These are phyloP conservation scores for Verticillium longisporum DNA, from an alignment of 2,329 filamentous ascomycete genomes.

Conservation along the genomic window DNA sequence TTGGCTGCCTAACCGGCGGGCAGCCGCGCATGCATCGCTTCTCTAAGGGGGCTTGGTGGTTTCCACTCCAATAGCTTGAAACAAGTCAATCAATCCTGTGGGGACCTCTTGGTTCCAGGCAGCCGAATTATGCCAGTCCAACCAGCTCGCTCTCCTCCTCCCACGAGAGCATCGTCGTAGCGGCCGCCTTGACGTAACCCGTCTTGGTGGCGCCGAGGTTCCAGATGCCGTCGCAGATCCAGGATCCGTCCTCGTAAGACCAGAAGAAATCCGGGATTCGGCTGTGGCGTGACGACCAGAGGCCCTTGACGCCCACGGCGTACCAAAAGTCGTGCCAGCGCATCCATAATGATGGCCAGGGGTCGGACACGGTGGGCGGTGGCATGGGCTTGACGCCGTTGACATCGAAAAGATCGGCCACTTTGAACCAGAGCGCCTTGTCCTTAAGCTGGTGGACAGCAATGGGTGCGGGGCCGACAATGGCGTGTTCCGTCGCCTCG, in stretches of 20 bases:
- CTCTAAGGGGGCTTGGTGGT: too few species aligned
- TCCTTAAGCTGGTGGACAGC: conserved; percentile 21
- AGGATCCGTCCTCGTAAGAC: conserved; percentile 10
- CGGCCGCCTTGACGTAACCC: conserved; percentile 9
- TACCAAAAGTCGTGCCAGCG: conserved; percentile 18
- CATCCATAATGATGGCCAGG: background rate
- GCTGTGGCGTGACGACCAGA: conserved; percentile 14
- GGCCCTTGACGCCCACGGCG: conserved; percentile 10
- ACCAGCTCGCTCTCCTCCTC: background rate
- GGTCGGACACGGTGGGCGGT: background rate
- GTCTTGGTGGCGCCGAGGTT: conserved; percentile 14
- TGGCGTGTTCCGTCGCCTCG: conserved; percentile 16
- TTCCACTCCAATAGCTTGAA: too few species aligned
- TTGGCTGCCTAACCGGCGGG: background rate
- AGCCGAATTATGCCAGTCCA: background rate
- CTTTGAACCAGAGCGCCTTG: conserved; percentile 17
- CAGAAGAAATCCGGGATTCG: conserved; percentile 16
- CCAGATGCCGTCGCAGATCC: conserved; percentile 20
- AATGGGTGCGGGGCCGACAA: conserved; percentile 14
- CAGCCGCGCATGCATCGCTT: background rate
- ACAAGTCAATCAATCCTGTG: background rate
- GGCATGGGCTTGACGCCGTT: conserved; percentile 16
- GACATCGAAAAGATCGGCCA: conserved; percentile 21
- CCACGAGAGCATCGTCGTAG: background rate
- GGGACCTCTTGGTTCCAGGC: background rate